Evolutionary conservation across 352 stramenopile genomes (phyloP), one percentile per base, ranked within the genome.

Genomic region (Globisporangium mamillatum): DNA sequence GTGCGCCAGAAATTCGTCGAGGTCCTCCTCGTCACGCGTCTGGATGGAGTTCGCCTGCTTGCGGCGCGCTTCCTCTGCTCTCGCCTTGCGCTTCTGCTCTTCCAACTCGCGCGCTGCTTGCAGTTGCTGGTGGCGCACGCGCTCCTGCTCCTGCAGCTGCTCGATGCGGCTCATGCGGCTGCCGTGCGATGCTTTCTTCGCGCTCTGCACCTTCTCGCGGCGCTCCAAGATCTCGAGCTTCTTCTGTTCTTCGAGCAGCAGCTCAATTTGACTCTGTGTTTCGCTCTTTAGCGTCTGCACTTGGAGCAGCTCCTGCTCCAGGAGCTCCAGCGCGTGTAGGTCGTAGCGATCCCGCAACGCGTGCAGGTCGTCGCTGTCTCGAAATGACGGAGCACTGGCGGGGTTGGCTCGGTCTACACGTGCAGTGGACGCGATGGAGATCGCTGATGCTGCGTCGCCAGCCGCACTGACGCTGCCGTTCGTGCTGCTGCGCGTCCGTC

Each of bases 81-180:
- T 75, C 4, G 36, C 67, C 65, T 78, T 73, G 14, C 64, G 63
- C 34, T 75, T 36, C 41, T 69, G 58, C 54, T 81, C 79, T 27
- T 83, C 67, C 2, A 68, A 56, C 25, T 67, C 41, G 3, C 70
- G 73, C 34, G 52, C 53, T 7, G 60, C 60, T 12, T 48, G 57
- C 1, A 52, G 44, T 8, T 67, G 60, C n/a, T 62, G 60, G 22
- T 71, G 61, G n/a, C 81, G 74, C 60, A 60, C 66, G n/a, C 77
- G 74, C 59, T 86, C 80, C 18, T 88, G 72, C n/a, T 79, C 77
- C 64, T 92, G 85, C 7, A 93, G 72, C 24, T 86, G 74, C 66
- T 89, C 34, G 70, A 93, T 82, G 32, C 85, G 85, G 18, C 74
- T 80, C 20, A 86, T 80, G 50, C 80, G 78, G 25, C 22, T 79